Evolutionary conservation across 2,329 filamentous ascomycete species (phyloP).

Genomic region (Fusarium chaquense): DNA sequence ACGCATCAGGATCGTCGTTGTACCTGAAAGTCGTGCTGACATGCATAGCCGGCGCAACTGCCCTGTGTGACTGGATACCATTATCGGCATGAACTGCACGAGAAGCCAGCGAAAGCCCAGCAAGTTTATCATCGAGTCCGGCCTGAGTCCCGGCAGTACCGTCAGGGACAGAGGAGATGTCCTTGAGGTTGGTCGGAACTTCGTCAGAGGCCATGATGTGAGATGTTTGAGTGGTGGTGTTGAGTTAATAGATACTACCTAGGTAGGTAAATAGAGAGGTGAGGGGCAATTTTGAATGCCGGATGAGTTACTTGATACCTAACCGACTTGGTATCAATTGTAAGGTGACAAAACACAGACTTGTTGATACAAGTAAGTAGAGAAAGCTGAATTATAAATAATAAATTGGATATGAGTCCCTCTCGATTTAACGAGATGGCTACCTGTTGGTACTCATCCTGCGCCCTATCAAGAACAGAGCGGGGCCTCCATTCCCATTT

Average conservation of each 20-base stretch:
- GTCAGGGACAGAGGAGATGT: conserved; percentile 12
- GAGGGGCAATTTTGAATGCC: conserved; percentile 27
- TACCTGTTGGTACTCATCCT: not conserved
- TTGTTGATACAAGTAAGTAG: not conserved
- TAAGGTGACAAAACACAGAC: not conserved
- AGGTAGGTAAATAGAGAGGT: conserved; percentile 6
- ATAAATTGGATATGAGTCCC: not conserved
- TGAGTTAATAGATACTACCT: not conserved
- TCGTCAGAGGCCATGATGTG: conserved; percentile 43
- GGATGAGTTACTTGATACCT: not conserved
- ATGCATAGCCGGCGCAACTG: conserved; percentile 90
- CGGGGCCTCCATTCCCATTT: conserved; percentile 23
- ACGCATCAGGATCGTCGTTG: conserved; percentile 73
- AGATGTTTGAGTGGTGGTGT: not conserved
- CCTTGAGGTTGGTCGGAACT: conserved; percentile 22
- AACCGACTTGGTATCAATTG: not conserved
- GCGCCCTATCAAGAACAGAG: conserved; percentile 23
- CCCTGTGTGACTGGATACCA: conserved; percentile 76
- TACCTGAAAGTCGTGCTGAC: conserved; percentile 94
- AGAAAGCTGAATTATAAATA: not conserved
- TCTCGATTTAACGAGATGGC: not conserved
- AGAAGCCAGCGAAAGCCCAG: conserved; percentile 68
- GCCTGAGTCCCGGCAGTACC: conserved; percentile 17
- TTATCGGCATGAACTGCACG: conserved; percentile 87
- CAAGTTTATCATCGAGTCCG: conserved; percentile 28